Evolutionary conservation across 805 yeast genomes (phyloP).

Genomic region (Metschnikowia lachancei): DNA sequence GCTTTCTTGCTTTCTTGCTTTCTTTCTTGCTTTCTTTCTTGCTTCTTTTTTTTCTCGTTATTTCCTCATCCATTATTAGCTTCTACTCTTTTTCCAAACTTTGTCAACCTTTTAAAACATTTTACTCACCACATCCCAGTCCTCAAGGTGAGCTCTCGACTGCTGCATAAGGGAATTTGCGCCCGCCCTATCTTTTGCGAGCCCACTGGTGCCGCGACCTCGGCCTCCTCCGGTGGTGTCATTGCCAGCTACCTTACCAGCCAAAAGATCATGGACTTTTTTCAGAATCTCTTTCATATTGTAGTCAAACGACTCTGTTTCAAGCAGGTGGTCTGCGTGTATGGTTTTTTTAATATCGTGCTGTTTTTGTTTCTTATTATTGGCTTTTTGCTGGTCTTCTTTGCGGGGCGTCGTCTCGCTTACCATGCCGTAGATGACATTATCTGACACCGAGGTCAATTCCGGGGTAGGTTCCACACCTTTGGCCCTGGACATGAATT

Average conservation of each 20-base stretch:
- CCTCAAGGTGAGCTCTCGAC: conserved; percentile 28
- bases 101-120: too few relatives aligned
- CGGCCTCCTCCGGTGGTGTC: neutral
- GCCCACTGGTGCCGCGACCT: conserved; percentile 10
- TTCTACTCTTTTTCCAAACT: too few relatives aligned
- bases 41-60: too few relatives aligned
- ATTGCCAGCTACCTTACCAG: neutral
- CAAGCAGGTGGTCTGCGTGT: neutral
- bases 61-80: too few relatives aligned
- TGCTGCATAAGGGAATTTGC: conserved; percentile 22
- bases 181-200: conserved; percentile 2
- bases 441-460: conserved; percentile 4
- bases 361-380: neutral
- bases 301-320: neutral
- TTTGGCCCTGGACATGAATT: neutral
- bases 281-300: conserved; percentile 30
- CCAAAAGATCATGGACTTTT: conserved; percentile 27
- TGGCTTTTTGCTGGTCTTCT: neutral
- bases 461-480: neutral
- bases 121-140: conserved; percentile 38
- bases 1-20: too few relatives aligned
- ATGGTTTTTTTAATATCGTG: neutral
- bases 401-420: conserved; percentile 18
- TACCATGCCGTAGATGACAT: conserved; percentile 24
- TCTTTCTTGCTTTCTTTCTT: too few relatives aligned